phyloP scores from a whole-genome alignment of 73 alveolate genomes.

The Uronychia setigera region DNA sequence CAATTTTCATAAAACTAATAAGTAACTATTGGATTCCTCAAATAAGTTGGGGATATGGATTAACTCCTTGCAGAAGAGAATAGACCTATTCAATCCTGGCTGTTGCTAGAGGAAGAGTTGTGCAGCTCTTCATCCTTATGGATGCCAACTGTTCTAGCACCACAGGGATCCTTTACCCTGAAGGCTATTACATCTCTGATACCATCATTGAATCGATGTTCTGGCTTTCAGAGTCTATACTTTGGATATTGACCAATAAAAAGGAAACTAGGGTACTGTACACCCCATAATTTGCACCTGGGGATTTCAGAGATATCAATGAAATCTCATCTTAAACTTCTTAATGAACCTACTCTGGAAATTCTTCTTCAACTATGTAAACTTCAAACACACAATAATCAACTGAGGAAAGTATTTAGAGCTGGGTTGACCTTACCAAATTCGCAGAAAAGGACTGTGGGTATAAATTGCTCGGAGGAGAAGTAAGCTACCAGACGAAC shows the following conservation, averaged over 20 bases:
- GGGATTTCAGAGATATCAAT: neutral
- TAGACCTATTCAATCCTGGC: slow-evolving; percentile 35
- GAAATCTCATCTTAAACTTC: neutral
- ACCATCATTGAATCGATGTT: slow-evolving; percentile 25
- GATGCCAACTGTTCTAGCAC: slow-evolving; percentile 18
- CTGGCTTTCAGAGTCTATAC: slow-evolving; percentile 40
- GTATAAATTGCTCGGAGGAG: slow-evolving; percentile 26
- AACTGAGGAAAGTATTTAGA: neutral
- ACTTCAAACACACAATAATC: neutral
- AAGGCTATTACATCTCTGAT: slow-evolving; percentile 51
- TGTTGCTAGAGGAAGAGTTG: slow-evolving; percentile 49
- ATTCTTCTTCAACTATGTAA: neutral
- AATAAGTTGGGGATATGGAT: slow-evolving; percentile 40
- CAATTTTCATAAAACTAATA: too few species aligned
- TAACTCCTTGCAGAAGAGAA: slow-evolving; percentile 44
- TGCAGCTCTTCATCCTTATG: slow-evolving; percentile 16
- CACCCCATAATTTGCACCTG: slow-evolving; percentile 55
- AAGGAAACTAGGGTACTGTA: slow-evolving; percentile 33
- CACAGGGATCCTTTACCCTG: slow-evolving; percentile 14
- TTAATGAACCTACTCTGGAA: too few species aligned
- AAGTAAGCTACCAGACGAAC: slow-evolving; percentile 14
- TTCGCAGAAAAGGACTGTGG: slow-evolving; percentile 61
- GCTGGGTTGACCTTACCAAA: slow-evolving; percentile 10
- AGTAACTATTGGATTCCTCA: too few species aligned
- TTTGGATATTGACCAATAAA: slow-evolving; percentile 19